phyloP scores from a whole-genome alignment of 345 rosid species.

The Euphorbia lathyris region DNA sequence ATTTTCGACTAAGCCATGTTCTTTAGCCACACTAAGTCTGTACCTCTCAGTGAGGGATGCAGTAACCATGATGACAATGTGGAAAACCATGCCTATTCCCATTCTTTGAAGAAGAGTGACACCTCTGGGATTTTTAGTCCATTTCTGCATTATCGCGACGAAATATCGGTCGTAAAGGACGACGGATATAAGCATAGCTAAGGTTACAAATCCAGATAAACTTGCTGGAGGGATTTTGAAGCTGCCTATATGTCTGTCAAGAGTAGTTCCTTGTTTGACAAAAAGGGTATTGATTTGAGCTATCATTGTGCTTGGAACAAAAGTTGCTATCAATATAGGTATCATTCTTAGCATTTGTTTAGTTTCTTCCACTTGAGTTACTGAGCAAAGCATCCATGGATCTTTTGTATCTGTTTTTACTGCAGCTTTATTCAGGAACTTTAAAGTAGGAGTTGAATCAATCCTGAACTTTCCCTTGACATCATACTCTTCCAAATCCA shows the following conservation, averaged over 20 bases:
- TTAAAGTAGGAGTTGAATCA: conserved; percentile 49
- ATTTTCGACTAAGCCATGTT: conserved; percentile 45
- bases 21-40: conserved; percentile 51
- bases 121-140: conserved; percentile 72
- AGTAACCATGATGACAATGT: conserved; percentile 55
- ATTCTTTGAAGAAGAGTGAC: conserved; percentile 72
- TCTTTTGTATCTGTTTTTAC: conserved; percentile 48
- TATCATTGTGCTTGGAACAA: conserved; percentile 76
- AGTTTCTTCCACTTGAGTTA: conserved; percentile 92
- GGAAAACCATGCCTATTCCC: conserved; percentile 61
- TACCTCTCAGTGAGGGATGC: conserved; percentile 53
- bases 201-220: conserved; percentile 53
- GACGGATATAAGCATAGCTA: conserved; percentile 58
- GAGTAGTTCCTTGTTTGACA: conserved; percentile 90
- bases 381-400: conserved; percentile 67
- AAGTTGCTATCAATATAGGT: conserved; percentile 61
- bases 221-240: conserved; percentile 72
- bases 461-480: conserved; percentile 54
- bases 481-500: conserved; percentile 48
- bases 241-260: conserved; percentile 51
- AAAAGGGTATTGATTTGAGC: conserved; percentile 79
- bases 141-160: conserved; percentile 34
- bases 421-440: conserved; percentile 69
- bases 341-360: conserved; percentile 91
- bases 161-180: conserved; percentile 61